Evolutionary conservation across 2,329 filamentous ascomycete genomes (phyloP).

Genomic region (Aquanectria penicillioides): DNA sequence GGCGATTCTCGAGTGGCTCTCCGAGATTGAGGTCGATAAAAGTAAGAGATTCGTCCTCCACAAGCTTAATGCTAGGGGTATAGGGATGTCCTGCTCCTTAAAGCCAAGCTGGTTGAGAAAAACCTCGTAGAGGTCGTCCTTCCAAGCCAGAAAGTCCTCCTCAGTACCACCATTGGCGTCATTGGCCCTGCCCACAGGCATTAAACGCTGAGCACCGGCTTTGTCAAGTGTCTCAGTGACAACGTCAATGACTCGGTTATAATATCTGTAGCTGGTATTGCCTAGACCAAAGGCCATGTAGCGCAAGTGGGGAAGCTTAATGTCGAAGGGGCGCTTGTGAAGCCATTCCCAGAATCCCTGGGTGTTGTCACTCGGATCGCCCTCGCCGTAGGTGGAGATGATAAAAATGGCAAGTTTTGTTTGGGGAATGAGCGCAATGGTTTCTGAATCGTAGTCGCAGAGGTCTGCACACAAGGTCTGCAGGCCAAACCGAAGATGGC

Average conservation of each 20-base stretch:
- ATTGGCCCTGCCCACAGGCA: constrained; percentile 44
- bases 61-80: constrained; percentile 28
- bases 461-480: constrained; percentile 81
- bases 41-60: constrained; percentile 37
- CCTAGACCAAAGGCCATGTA: constrained; percentile 52
- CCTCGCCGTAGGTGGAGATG: constrained; percentile 53
- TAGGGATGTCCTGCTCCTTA: constrained; percentile 35
- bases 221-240: constrained; percentile 37
- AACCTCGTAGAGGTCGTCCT: constrained; percentile 41
- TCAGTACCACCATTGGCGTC: constrained; percentile 46
- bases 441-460: constrained; percentile 57
- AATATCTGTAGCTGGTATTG: constrained; percentile 51
- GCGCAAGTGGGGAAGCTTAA: constrained; percentile 35
- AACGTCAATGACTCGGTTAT: constrained; percentile 48
- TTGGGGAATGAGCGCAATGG: constrained; percentile 41
- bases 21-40: constrained; percentile 37
- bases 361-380: constrained; percentile 53
- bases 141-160: constrained; percentile 51
- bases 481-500: constrained; percentile 85
- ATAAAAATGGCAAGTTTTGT: constrained; percentile 48
- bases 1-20: constrained; percentile 34
- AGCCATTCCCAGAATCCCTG: constrained; percentile 44
- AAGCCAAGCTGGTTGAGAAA: constrained; percentile 32
- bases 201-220: constrained; percentile 42
- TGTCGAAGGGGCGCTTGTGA: constrained; percentile 26